Evolutionary conservation across 208 protist genomes (phyloP), one percentile per base, ranked within the genome.

Genomic region (Crithidia mellificae): DNA sequence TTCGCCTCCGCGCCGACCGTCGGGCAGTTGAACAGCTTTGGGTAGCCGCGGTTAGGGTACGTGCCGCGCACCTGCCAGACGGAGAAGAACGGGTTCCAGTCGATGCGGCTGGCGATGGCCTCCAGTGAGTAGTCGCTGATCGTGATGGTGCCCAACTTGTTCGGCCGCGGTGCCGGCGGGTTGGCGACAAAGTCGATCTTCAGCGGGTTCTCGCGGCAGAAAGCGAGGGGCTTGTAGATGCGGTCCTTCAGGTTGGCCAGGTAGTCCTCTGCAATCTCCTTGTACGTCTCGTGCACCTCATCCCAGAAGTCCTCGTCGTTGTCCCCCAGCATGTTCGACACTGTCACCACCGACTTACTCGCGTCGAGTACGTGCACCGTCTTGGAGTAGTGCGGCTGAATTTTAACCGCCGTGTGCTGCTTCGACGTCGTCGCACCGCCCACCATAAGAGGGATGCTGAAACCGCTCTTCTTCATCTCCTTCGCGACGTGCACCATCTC

Each of bases 401-500:
- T 96, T 83, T 99, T 99, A 9, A 99, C 96, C 1, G 97, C 97
- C 4, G 97, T 99, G 86, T 99, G 98, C 74, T 98, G 94, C 64
- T 94, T 88, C 15, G 96, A 98, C 6, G 98, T 99, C 2, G 98
- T 98, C 1, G 98, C 98, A 29, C 97, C 97, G 51, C 97, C 97
- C 68, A 98, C 98, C 58, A 98, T 85, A 8, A 98, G 73, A 19
- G 96, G 96, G 20, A 98, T 81, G 29, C 68, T 82, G 22, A 98
- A 72, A 25, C 83, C 84, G 17, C 55, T 38, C 50, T 92, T 86
- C 77, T 97, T 83, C 77, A 99, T 85, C 69, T 98, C 93, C 71
- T 96, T 92, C 19, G 97, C 96, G 2, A 99, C 94, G 46, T 79
- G 73, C 39, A 98, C 93, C 97, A 99, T 99, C 79, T 99, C 97